Evolutionary conservation across 208 protist genomes (phyloP), one percentile per base, ranked within the genome.

Genomic region (Naegleria lovaniensis): DNA sequence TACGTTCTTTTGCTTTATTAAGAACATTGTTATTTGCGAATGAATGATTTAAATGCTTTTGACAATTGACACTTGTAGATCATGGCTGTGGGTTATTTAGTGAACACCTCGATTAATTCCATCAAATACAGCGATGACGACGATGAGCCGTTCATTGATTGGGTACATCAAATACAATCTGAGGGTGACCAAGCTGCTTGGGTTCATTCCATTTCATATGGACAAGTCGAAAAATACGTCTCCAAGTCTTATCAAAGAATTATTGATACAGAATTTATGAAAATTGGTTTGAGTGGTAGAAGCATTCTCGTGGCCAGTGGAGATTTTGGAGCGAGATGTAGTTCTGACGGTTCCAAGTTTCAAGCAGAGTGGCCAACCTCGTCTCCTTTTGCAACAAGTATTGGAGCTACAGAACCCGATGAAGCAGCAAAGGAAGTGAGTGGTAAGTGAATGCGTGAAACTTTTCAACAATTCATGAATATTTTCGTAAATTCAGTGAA

Each of bases 331-430:
- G 86, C n/a, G 6, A 9, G 29, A 48, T 89, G 86, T 33, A 89
- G 41, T 36, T 13, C 13, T 79, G 25, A 29, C 9, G 67, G 67
- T 15, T 36, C 67, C 3, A 79, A 9, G n/a, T 87, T 87, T n/a
- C 11, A 13, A 36, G 38, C 83, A 87, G 38, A 19, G 36, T 92
- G 83, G 84, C 91, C 91, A 55, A 36, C 9, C 13, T 33, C 25
- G 0, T 90, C 67, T 75, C 91, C 90, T 29, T 85, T 83, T 25
- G 40, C 92, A 67, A 85, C 55, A 5, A 33, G 91, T 38, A 90
- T 92, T 52, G 91, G 91, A 36, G 91, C 76, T 11, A 92, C 91
- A 52, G 40, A 29, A 59, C 13, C 38, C 4, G 11, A 15, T 67
- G 55, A 67, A 9, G 7, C 7, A 1, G 5, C 7, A 7, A 1